Evolutionary conservation across 352 stramenopile species (phyloP).

Genomic region (Elongisporangium anandrum): DNA sequence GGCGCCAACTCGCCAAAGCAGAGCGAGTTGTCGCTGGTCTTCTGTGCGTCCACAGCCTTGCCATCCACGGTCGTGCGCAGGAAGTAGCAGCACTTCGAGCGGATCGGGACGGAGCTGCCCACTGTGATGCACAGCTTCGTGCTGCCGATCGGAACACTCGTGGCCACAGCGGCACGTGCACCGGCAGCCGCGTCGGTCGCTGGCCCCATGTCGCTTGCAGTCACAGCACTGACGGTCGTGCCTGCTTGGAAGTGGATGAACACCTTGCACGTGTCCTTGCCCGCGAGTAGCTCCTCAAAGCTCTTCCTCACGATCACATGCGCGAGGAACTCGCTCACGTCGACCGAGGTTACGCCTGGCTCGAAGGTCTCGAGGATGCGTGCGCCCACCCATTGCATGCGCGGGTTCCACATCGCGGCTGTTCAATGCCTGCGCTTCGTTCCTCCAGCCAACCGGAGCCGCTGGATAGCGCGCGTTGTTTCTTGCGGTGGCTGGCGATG

Average conservation of each 20-base stretch:
- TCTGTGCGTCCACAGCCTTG: slow-evolving; percentile 68
- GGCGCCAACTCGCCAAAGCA: slow-evolving; percentile 84
- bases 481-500: neutral
- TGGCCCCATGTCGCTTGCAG: slow-evolving; percentile 1
- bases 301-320: slow-evolving; percentile 45
- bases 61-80: slow-evolving; percentile 60
- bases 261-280: slow-evolving; percentile 67
- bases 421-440: neutral
- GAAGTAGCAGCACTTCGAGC: slow-evolving; percentile 84
- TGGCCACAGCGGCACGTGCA: neutral
- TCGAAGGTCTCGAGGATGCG: slow-evolving; percentile 81
- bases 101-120: slow-evolving; percentile 66
- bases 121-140: slow-evolving; percentile 66
- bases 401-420: slow-evolving; percentile 56
- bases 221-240: slow-evolving; percentile 4
- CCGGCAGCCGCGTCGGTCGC: slow-evolving; percentile 1
- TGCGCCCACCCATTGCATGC: slow-evolving; percentile 80
- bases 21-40: slow-evolving; percentile 73
- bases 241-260: slow-evolving; percentile 71
- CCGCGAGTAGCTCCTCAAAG: slow-evolving; percentile 72
- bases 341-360: slow-evolving; percentile 36
- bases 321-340: slow-evolving; percentile 67
- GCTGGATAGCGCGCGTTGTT: neutral
- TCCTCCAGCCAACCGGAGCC: neutral
- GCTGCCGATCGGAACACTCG: neutral